Evolutionary conservation across 73 alveolate genomes (phyloP), one percentile per base, ranked within the genome.

Genomic region (Blepharisma stoltei): DNA sequence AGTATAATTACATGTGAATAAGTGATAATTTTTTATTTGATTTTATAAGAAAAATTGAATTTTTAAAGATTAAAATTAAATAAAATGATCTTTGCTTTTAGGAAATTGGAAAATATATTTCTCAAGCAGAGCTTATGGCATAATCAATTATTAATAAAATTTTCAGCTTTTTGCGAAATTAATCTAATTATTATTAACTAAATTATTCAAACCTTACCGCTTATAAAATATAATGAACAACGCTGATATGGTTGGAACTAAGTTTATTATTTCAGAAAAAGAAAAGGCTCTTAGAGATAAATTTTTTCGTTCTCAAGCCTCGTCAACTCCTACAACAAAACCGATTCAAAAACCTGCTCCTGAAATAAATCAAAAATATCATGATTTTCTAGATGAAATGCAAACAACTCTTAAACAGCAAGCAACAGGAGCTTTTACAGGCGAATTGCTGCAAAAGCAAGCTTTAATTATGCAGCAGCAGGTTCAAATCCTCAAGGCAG

Each of bases 331-430:
- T 18, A 47, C 14, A 2, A 14, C 0, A 8, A 14, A 14, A 60
- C 0, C 73, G 23, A 60, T 14, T n/a, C 73, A n/a, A n/a, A 4
- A 1, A 20, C 14, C 73, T 14, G 18, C 45, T 9, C 46, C 73
- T 4, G 73, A 20, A 60, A 38, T 60, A 18, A 32, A 32, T 32
- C 41, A 32, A 32, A 32, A 32, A 32, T 32, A 32, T 32, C 73
- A 18, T 9, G 73, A 60, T 25, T 85, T 81, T 48, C 41, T 85
- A 7, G 92, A 85, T 71, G 92, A 85, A 37, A 85, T 85, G 92
- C 70, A 77, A 52, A 76, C 80, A 41, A 80, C 84, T 50, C 23
- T 81, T 55, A 46, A 75, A 41, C 70, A 88, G 4, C 47, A 70
- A 6, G 21, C 47, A 7, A 44, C 49, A 46, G 7, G 47, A 18